A percentile compares a stretch with the other conserved stretches of the same genome.
phyloP scores from a whole-genome alignment of 2,329 filamentous ascomycete genomes.

The Hysterium pulicare region DNA sequence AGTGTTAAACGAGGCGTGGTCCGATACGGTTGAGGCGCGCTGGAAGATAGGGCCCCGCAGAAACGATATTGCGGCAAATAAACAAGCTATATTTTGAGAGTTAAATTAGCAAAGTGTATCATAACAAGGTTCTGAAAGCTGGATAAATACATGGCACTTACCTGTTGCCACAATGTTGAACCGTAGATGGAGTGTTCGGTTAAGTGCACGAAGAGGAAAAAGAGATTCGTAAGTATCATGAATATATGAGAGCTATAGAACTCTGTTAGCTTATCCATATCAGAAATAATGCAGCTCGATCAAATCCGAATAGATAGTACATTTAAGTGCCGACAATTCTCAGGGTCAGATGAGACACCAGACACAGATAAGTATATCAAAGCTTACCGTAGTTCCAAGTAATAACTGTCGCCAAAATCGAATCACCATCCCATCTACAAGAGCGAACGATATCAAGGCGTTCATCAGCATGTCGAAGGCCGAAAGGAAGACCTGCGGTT shows the following conservation, averaged over 20 bases:
- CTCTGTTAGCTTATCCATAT: neutral
- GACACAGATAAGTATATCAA: neutral
- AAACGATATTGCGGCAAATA: constrained; percentile 12
- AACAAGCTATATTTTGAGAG: constrained; percentile 9
- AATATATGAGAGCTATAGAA: constrained; percentile 12
- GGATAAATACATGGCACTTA: constrained; percentile 4
- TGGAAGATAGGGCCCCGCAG: constrained; percentile 20
- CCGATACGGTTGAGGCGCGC: constrained; percentile 12
- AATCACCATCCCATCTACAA: constrained; percentile 18
- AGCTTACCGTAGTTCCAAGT: constrained; percentile 15
- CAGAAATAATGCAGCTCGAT: neutral
- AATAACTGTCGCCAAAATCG: constrained; percentile 18
- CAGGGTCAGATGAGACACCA: neutral
- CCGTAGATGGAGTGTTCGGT: constrained; percentile 10
- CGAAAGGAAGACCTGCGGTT: constrained; percentile 20
- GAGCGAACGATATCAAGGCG: constrained; percentile 16
- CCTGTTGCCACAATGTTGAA: constrained; percentile 18
- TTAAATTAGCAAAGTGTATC: neutral
- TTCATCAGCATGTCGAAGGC: constrained; percentile 18
- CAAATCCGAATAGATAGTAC: no score
- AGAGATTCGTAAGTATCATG: constrained; percentile 18
- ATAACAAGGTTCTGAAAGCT: neutral
- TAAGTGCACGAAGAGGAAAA: constrained; percentile 14
- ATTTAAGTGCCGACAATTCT: no score
- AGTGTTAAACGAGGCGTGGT: constrained; percentile 2